These are phyloP conservation scores for Tulasnella sp. DNA, from an alignment of 768 basidiomycete genomes.

Conservation along the genomic window DNA sequence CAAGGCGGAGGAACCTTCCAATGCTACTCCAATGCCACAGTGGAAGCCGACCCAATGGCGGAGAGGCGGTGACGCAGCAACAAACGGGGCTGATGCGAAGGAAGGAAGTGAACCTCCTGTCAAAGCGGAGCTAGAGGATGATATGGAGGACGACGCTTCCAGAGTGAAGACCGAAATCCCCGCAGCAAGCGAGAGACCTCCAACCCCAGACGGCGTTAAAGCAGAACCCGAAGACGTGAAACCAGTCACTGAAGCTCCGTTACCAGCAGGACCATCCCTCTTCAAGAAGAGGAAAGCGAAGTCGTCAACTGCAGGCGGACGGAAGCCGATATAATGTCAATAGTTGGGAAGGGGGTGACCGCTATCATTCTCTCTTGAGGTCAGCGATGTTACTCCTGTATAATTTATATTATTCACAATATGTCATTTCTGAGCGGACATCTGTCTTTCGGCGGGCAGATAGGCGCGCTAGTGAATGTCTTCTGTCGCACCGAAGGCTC, in stretches of 20 bases:
- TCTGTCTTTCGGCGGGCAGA: not conserved
- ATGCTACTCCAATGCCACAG: not conserved
- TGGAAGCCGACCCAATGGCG: conserved; percentile 10
- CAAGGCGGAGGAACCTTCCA: conserved; percentile 30
- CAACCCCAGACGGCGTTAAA: not conserved
- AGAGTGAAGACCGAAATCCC: not conserved
- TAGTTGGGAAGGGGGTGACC: not conserved
- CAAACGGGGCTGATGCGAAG: not conserved
- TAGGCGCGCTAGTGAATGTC: not conserved
- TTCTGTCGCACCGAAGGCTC: too few relatives aligned
- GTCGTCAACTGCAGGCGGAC: conserved; percentile 5
- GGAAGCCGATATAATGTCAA: not conserved
- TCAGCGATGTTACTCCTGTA: not conserved
- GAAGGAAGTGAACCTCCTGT: not conserved
- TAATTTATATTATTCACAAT: not conserved
- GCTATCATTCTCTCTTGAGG: not conserved
- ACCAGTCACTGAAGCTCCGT: not conserved
- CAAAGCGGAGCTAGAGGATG: not conserved
- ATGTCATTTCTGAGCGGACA: not conserved
- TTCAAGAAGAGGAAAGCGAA: conserved; percentile 13
- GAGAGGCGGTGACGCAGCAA: not conserved
- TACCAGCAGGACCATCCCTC: not conserved
- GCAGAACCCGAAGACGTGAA: conserved; percentile 1
- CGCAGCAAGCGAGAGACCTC: not conserved
- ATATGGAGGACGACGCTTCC: not conserved